Evolutionary conservation across 2,329 filamentous ascomycete genomes (phyloP).

Genomic region (Colletotrichum tofieldiae): DNA sequence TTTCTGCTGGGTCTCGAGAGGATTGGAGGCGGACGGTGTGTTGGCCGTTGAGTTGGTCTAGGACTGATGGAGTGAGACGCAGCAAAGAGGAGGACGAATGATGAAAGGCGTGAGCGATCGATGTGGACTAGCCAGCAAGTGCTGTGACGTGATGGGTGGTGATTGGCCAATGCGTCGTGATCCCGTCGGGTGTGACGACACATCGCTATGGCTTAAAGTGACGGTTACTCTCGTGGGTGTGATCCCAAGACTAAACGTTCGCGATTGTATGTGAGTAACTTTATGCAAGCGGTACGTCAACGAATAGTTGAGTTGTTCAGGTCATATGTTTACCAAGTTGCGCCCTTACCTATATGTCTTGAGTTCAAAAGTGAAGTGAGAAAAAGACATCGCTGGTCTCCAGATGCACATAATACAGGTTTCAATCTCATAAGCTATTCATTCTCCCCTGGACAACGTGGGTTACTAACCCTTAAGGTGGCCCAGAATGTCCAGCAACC

Average conservation of each 20-base stretch:
- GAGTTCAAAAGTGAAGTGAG: background rate
- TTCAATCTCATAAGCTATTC: background rate
- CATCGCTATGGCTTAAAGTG: background rate
- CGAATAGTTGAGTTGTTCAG: background rate
- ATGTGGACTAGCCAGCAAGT: slow-evolving; percentile 7
- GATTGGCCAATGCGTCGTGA: slow-evolving; percentile 30
- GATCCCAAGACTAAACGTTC: background rate
- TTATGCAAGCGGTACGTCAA: background rate
- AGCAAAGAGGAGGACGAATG: background rate
- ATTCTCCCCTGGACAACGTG: background rate
- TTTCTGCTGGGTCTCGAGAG: background rate
- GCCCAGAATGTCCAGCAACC: too few species aligned
- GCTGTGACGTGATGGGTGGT: slow-evolving; percentile 17
- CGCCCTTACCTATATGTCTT: background rate
- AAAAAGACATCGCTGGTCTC: background rate
- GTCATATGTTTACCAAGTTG: background rate
- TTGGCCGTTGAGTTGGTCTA: slow-evolving; percentile 3
- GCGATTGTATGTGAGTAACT: background rate
- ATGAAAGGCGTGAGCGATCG: slow-evolving; percentile 9
- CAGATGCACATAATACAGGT: background rate
- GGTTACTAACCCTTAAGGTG: background rate
- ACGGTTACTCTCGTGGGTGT: background rate
- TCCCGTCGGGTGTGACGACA: slow-evolving; percentile 33
- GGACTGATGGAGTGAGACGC: background rate
- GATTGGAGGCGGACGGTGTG: background rate